phyloP scores from a whole-genome alignment of 352 stramenopile species.

The Elongisporangium undulatum region DNA sequence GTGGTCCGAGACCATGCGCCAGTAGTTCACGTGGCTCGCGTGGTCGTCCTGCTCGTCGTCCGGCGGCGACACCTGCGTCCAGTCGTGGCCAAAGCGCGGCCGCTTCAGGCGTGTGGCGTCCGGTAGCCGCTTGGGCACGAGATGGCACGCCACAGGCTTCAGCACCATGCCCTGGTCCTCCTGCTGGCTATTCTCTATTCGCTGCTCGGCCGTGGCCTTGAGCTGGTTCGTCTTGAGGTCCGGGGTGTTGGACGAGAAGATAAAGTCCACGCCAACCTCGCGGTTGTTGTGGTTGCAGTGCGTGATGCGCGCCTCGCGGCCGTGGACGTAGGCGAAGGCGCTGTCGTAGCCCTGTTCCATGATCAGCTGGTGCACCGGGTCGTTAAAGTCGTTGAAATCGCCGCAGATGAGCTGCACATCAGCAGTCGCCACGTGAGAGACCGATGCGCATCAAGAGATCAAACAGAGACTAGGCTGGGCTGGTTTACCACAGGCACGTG shows the following conservation, averaged over 20 bases:
- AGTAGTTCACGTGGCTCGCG: slow-evolving; percentile 69
- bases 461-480: background rate
- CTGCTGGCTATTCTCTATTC: slow-evolving; percentile 3
- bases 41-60: slow-evolving; percentile 44
- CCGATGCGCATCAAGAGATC: background rate
- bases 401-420: slow-evolving; percentile 61
- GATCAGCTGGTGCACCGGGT: slow-evolving; percentile 75
- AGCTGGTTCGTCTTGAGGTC: background rate
- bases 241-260: slow-evolving; percentile 59
- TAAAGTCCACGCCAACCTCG: slow-evolving; percentile 84
- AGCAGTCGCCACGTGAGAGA: background rate
- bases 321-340: slow-evolving; percentile 71
- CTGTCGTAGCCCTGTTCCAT: slow-evolving; percentile 66
- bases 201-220: background rate
- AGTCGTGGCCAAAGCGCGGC: slow-evolving; percentile 73
- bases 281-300: slow-evolving; percentile 89
- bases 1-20: slow-evolving; percentile 79
- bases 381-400: slow-evolving; percentile 87
- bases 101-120: slow-evolving; percentile 71
- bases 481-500: slow-evolving; percentile 56
- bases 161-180: slow-evolving; percentile 14
- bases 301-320: slow-evolving; percentile 76
- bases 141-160: slow-evolving; percentile 43
- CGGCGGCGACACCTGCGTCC: slow-evolving; percentile 36
- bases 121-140: slow-evolving; percentile 57